Base-by-base conservation (phyloP, 2,329 filamentous ascomycete species). In the Cladosporium phlei region DNA sequence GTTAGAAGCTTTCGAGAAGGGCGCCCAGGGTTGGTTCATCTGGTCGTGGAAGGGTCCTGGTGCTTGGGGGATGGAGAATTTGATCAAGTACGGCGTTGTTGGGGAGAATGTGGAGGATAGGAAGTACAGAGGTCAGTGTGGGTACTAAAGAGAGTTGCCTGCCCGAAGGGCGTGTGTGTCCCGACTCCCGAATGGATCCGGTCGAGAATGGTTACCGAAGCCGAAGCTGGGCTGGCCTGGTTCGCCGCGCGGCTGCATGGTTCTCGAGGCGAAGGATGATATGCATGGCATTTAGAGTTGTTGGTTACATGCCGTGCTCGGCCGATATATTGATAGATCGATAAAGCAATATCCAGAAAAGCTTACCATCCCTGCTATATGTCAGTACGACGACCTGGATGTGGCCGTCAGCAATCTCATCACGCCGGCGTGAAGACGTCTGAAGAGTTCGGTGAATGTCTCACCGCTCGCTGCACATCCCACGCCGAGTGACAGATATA, bases 1-100 rank as follows among this genome's bases (percentile, higher is more conserved):
- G 50, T 48, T 74, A 14, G 64, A 72, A 49, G 64, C 66, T 2
- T 73, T 69, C 51, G 69, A 73, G 53, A 47, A 59, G 6, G 60
- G 62, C 21, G 55, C 63, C 0, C 59, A 62, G 2, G 71, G 70
- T 28, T 66, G 68, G 49, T 72, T 73, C 53, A 54, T 70, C 8
- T 74, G 70, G 70, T 66, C 65, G 29, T 69, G 66, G 25, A 66
- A 69, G 39, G 67, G 61, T 5, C 65, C 67, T 10, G 62, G 63
- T 4, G 67, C 65, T 28, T 73, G 71, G 70, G 62, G 67, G 11
- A 64, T 72, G 53, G 58, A 62, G 34, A 64, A 69, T 47, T 52
- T 69, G 12, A 62, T 68, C 5, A 48, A 64, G 28, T 65, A 66
- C 28, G 69, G 66, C 3, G 47, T 69, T 24, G 61, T 71, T 46